Conservation (phyloP, 495 filamentous ascomycete species). For the Astrothelium macrocarpum region DNA sequence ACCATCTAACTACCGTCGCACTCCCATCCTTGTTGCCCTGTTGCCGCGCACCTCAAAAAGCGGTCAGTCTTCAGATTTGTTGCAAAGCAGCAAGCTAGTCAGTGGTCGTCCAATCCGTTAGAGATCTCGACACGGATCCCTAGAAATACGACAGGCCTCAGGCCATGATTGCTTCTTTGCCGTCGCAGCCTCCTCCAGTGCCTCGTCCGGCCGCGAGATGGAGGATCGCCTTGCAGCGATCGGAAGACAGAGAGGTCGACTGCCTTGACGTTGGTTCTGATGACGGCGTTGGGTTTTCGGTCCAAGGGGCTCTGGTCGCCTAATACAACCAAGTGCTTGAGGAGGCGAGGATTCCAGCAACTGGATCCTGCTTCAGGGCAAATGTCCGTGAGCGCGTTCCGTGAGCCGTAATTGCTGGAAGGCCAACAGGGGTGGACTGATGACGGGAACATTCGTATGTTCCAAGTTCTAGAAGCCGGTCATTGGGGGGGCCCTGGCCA, state of each 20-base stretch:
- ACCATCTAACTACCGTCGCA: slow-evolving; percentile 1
- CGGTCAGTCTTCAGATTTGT: background rate
- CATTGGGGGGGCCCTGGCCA: background rate
- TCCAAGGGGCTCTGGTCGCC: background rate
- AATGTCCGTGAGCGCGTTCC: background rate
- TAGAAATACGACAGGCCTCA: too few relatives aligned
- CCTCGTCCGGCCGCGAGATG: too few relatives aligned
- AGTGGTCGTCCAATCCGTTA: background rate
- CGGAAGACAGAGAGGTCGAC: background rate
- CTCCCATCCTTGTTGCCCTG: background rate
- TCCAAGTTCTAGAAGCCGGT: background rate
- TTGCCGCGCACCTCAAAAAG: background rate
- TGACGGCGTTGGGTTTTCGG: background rate
- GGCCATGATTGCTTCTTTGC: background rate
- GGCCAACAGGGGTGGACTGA: background rate
- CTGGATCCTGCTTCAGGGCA: slow-evolving; percentile 2
- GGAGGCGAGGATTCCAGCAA: background rate
- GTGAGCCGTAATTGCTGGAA: slow-evolving; percentile 1
- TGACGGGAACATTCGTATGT: background rate
- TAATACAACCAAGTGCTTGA: background rate
- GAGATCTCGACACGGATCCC: background rate
- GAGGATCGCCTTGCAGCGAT: background rate
- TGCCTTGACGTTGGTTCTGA: background rate
- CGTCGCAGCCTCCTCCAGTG: background rate
- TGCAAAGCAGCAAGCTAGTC: background rate